Percentiles rank a stretch among this genome's conserved stretches.
Evolutionary conservation across 345 rosid species (phyloP).

Genomic region (Brassica rapa): DNA sequence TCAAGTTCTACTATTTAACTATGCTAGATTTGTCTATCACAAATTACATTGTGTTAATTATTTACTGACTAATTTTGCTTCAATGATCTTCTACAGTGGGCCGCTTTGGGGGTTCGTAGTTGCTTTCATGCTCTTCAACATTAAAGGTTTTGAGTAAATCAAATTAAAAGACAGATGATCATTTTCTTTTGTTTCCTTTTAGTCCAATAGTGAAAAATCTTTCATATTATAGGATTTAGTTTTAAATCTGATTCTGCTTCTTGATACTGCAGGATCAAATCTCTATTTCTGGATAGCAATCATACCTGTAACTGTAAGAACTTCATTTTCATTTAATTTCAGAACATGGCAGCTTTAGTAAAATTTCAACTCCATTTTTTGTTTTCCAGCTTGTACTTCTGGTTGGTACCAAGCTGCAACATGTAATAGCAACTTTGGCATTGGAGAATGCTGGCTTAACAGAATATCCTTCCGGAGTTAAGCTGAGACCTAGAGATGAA

Average conservation of each 20-base stretch:
- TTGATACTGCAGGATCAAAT: slow-evolving; percentile 67
- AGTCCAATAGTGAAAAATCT: neutral
- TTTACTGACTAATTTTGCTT: neutral
- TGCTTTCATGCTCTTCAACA: slow-evolving; percentile 89
- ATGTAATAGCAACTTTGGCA: slow-evolving; percentile 87
- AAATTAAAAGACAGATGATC: neutral
- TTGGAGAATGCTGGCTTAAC: slow-evolving; percentile 77
- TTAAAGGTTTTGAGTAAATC: slow-evolving; percentile 59
- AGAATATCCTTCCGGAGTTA: slow-evolving; percentile 52
- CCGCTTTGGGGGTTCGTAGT: slow-evolving; percentile 96
- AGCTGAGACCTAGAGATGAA: slow-evolving; percentile 82
- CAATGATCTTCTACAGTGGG: slow-evolving; percentile 60
- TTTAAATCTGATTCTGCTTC: neutral
- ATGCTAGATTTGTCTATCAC: neutral
- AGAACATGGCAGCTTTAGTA: slow-evolving; percentile 1
- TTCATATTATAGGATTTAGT: neutral
- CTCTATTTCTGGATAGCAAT: slow-evolving; percentile 97
- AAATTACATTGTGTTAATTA: neutral
- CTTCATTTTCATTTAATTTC: neutral
- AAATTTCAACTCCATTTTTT: neutral
- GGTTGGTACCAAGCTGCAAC: slow-evolving; percentile 85
- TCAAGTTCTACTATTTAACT: neutral
- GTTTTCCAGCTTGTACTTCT: slow-evolving; percentile 56
- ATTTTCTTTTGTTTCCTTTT: neutral
- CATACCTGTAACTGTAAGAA: slow-evolving; percentile 78